A percentile compares a stretch with the other conserved stretches of the same genome.
Conservation (phyloP, 2,329 filamentous ascomycete genomes). For the Dothideomycetes sp. region DNA sequence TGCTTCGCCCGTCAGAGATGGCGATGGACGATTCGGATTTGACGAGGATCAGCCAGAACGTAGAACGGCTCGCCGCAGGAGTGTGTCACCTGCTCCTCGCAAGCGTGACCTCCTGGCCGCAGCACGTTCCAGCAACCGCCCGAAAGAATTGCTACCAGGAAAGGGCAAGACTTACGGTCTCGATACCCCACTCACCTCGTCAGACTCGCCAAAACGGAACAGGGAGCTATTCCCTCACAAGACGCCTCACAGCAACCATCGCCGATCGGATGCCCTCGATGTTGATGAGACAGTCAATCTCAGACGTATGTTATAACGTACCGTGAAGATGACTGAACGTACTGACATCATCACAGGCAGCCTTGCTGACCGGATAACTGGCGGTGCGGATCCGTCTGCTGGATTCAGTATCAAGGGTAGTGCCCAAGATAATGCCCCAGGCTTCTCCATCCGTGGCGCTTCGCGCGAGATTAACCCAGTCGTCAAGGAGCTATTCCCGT, state of each 20-base stretch:
- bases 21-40: slow-evolving; percentile 41
- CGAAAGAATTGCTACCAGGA: slow-evolving; percentile 9
- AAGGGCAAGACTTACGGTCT: slow-evolving; percentile 13
- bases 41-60: slow-evolving; percentile 40
- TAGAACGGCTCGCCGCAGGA: slow-evolving; percentile 34
- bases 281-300: slow-evolving; percentile 18
- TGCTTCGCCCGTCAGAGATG: slow-evolving; percentile 46
- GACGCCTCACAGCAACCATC: slow-evolving; percentile 31
- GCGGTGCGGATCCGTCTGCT: slow-evolving; percentile 12
- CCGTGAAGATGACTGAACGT: background rate
- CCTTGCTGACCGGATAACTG: slow-evolving; percentile 16
- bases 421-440: slow-evolving; percentile 16
- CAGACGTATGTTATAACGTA: slow-evolving; percentile 10
- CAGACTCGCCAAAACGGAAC: slow-evolving; percentile 19
- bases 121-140: slow-evolving; percentile 16
- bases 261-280: slow-evolving; percentile 35
- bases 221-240: slow-evolving; percentile 34
- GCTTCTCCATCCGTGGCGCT: slow-evolving; percentile 26
- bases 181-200: slow-evolving; percentile 2
- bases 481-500: slow-evolving; percentile 27
- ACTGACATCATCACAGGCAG: slow-evolving; percentile 8
- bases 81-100: slow-evolving; percentile 27
- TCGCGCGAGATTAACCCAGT: slow-evolving; percentile 16
- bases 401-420: slow-evolving; percentile 29
- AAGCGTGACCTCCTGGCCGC: slow-evolving; percentile 14